Conservation (phyloP, 2,329 filamentous ascomycete genomes). For the Hymenoscyphus occultus region DNA sequence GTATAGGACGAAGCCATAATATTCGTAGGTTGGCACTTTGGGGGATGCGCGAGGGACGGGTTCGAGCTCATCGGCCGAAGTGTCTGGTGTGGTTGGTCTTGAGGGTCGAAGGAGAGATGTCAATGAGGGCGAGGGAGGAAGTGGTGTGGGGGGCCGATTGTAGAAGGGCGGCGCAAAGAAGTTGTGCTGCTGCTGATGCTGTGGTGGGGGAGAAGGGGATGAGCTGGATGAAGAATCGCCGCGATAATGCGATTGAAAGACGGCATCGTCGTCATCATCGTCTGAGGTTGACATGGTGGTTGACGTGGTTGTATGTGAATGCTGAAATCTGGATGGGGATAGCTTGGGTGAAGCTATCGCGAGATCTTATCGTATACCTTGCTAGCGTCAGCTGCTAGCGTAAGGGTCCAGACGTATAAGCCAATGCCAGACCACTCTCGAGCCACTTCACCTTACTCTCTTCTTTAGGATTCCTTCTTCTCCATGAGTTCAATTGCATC, state of each 20-base stretch:
- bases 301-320: neutral
- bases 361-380: conserved; percentile 3
- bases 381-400: neutral
- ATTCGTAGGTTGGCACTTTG: conserved; percentile 98
- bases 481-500: neutral
- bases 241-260: conserved; percentile 32
- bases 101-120: conserved; percentile 89
- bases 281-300: conserved; percentile 23
- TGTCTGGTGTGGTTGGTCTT: conserved; percentile 89
- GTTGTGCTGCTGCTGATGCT: conserved; percentile 33
- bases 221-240: conserved; percentile 31
- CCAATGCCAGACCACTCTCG: neutral
- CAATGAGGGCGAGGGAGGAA: conserved; percentile 87
- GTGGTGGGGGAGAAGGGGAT: conserved; percentile 33
- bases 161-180: conserved; percentile 85
- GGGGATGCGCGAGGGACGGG: conserved; percentile 80
- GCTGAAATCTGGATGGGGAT: neutral
- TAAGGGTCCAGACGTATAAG: neutral
- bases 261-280: conserved; percentile 29
- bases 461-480: neutral
- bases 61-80: conserved; percentile 79
- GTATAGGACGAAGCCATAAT: conserved; percentile 98
- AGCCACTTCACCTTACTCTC: neutral
- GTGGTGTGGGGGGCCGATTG: conserved; percentile 89
- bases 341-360: neutral